phyloP scores from a whole-genome alignment of 257 asterid species.

The Nicotiana obtusifolia region DNA sequence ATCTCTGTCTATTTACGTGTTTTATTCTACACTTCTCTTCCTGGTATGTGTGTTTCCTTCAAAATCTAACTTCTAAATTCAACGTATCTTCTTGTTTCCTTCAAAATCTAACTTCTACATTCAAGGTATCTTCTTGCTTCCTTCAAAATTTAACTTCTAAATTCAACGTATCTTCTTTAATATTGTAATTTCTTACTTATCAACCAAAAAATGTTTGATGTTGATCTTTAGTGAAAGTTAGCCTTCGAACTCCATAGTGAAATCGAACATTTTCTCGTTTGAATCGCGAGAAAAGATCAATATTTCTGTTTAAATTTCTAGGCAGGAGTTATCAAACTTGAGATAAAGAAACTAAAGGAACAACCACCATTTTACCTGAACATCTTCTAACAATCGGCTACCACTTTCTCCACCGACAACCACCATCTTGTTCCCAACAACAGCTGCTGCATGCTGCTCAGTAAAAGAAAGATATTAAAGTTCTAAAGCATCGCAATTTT shows the following conservation, averaged over 20 bases:
- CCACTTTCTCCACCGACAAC: conserved; percentile 97
- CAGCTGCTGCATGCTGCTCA: conserved; percentile 95
- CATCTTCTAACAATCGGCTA: conserved; percentile 79
- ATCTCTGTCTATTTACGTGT: neutral
- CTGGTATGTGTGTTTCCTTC: neutral
- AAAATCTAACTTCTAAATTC: neutral
- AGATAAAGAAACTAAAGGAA: neutral
- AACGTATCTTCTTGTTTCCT: neutral
- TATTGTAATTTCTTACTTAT: neutral
- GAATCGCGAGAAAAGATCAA: neutral
- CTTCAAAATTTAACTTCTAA: too few species aligned
- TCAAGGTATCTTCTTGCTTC: too few species aligned
- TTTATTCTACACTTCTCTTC: neutral
- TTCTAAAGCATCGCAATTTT: conserved; percentile 1
- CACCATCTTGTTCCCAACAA: conserved; percentile 91
- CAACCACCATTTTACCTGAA: conserved; percentile 50
- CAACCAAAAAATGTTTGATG: neutral
- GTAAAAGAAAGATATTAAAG: conserved; percentile 11
- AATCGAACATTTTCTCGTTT: neutral
- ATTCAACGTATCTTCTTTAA: neutral
- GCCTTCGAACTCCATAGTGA: neutral
- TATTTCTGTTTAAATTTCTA: neutral
- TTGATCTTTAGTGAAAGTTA: neutral
- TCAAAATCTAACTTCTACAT: neutral
- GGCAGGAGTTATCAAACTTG: neutral